Conservation (phyloP, 306 rosid genomes). For the Lotus japonicus region DNA sequence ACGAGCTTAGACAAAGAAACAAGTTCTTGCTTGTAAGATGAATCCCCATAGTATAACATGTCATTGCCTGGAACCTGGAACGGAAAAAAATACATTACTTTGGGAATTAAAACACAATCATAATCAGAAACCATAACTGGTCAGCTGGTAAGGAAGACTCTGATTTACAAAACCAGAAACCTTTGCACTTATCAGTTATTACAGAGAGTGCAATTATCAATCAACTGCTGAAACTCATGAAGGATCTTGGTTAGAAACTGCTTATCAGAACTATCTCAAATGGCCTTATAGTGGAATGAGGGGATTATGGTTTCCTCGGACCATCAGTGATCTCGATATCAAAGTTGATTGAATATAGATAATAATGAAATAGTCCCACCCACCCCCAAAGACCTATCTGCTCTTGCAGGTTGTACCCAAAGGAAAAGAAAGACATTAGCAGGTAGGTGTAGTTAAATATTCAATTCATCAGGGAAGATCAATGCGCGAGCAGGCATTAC, state of each 20-base stretch:
- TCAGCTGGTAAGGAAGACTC: not conserved
- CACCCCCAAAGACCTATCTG: not conserved
- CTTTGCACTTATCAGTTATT: not conserved
- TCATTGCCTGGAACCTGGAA: conserved; percentile 63
- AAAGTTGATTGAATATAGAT: not conserved
- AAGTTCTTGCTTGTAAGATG: conserved; percentile 58
- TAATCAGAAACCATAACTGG: not conserved
- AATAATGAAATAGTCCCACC: not conserved
- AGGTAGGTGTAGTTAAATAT: not conserved
- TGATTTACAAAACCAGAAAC: conserved; percentile 6
- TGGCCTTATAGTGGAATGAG: too few relatives aligned
- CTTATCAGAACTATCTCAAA: too few relatives aligned
- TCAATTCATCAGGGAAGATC: not conserved
- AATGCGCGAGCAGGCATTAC: not conserved
- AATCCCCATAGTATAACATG: conserved; percentile 52
- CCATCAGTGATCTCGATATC: not conserved
- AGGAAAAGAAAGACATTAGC: not conserved
- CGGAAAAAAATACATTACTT: not conserved
- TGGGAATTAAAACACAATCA: conserved; percentile 5
- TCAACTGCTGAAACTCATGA: not conserved
- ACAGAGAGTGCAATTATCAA: not conserved
- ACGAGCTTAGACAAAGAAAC: conserved; percentile 54
- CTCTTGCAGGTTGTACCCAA: not conserved
- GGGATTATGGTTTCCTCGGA: too few relatives aligned
- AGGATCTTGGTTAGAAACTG: not conserved